These are phyloP conservation scores for Arctostaphylos glauca DNA, from an alignment of 148 eudicot genomes.

Conservation along the genomic window DNA sequence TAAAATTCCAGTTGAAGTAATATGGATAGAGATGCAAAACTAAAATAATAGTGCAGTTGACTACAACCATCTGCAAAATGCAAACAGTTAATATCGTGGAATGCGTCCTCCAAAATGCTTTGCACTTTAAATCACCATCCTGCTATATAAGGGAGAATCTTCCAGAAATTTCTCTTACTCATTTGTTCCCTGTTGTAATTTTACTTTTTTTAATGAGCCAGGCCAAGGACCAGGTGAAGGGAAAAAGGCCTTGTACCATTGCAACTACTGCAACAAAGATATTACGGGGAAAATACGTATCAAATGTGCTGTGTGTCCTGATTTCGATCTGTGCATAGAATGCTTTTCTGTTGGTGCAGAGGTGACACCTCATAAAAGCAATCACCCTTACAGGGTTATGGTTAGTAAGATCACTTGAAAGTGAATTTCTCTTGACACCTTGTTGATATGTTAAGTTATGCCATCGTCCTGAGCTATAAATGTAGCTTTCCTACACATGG, in stretches of 20 bases:
- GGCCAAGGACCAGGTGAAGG: conserved; percentile 58
- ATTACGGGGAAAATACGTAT: conserved; percentile 66
- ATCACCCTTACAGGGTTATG: conserved; percentile 71
- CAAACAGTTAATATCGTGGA: neutral
- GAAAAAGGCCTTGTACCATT: conserved; percentile 63
- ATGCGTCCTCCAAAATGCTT: neutral
- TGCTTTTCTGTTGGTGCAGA: conserved; percentile 76
- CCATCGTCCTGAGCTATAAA: neutral
- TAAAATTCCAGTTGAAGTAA: neutral
- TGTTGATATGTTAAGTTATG: neutral
- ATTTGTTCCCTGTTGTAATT: neutral
- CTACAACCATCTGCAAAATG: neutral
- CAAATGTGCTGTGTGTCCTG: conserved; percentile 62
- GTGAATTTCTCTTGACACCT: conserved; percentile 1
- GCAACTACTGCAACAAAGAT: conserved; percentile 77
- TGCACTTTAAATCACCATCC: neutral
- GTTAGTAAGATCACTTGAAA: conserved; percentile 31
- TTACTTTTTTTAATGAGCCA: conserved; percentile 11
- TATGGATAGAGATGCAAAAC: neutral
- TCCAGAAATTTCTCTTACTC: neutral
- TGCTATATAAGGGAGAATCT: neutral
- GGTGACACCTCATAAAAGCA: conserved; percentile 64
- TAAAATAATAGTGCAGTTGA: neutral
- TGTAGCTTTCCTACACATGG: neutral
- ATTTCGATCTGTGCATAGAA: conserved; percentile 69